These are phyloP conservation scores for Penicillium sp. DNA, from an alignment of 2,329 filamentous ascomycete species.

Conservation along the genomic window DNA sequence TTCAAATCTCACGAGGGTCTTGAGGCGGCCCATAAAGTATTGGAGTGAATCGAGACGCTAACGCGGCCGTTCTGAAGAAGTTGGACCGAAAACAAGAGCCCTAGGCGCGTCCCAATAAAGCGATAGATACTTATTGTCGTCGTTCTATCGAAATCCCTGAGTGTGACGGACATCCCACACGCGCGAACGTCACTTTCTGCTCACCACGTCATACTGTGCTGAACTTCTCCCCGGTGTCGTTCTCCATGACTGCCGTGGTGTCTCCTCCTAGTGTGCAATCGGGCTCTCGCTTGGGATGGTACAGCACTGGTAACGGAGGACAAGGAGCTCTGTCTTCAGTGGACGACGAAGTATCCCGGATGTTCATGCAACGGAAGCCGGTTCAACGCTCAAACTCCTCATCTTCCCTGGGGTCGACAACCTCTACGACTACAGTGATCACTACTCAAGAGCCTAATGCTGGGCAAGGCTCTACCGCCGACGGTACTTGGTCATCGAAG, in stretches of 20 bases:
- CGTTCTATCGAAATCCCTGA: neutral
- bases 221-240: slow-evolving; percentile 21
- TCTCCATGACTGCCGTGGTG: slow-evolving; percentile 66
- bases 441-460: slow-evolving; percentile 39
- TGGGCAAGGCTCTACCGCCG: slow-evolving; percentile 36
- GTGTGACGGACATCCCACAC: neutral
- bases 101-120: slow-evolving; percentile 1
- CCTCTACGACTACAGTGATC: slow-evolving; percentile 54
- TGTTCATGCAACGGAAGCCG: slow-evolving; percentile 87
- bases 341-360: slow-evolving; percentile 83
- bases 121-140: neutral
- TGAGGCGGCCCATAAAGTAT: slow-evolving; percentile 7
- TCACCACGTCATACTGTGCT: slow-evolving; percentile 11
- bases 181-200: slow-evolving; percentile 11
- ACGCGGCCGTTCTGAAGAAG: slow-evolving; percentile 33
- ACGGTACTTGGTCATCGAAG: slow-evolving; percentile 44
- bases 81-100: slow-evolving; percentile 19
- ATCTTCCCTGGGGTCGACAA: slow-evolving; percentile 69
- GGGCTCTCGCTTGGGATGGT: slow-evolving; percentile 62
- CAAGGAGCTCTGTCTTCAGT: slow-evolving; percentile 67
- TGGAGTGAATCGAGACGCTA: slow-evolving; percentile 26
- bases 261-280: slow-evolving; percentile 64
- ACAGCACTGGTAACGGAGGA: slow-evolving; percentile 54
- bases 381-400: slow-evolving; percentile 87
- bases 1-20: neutral